Evolutionary conservation across 2,329 filamentous ascomycete species (phyloP).

Genomic region (Ophiostoma perfectum): DNA sequence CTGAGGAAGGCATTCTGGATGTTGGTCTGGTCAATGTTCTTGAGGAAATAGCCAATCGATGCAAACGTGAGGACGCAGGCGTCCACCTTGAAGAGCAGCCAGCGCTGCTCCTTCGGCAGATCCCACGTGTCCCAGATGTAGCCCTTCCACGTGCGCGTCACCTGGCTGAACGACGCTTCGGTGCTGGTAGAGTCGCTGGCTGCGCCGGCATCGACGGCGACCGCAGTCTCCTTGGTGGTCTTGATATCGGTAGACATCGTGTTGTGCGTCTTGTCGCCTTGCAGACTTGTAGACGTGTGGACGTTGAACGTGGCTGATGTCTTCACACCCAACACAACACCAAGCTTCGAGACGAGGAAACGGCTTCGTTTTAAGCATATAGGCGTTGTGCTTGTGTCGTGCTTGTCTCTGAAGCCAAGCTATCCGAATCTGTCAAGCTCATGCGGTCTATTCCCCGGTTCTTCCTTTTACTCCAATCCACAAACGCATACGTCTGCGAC

Average conservation of each 20-base stretch:
- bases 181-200: background rate
- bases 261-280: background rate
- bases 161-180: background rate
- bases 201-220: background rate
- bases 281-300: background rate
- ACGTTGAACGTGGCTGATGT: too few relatives aligned
- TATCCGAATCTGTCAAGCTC: background rate
- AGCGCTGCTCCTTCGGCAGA: slow-evolving; percentile 32
- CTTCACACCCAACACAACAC: background rate
- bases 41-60: slow-evolving; percentile 34
- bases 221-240: background rate
- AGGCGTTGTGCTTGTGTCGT: background rate
- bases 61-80: slow-evolving; percentile 35
- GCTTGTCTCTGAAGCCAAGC: background rate
- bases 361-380: slow-evolving; percentile 3
- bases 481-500: background rate
- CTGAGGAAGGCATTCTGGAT: slow-evolving; percentile 45
- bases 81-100: slow-evolving; percentile 35
- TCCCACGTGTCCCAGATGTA: slow-evolving; percentile 38
- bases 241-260: slow-evolving; percentile 2
- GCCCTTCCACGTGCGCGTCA: slow-evolving; percentile 33
- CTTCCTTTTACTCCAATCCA: background rate
- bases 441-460: background rate
- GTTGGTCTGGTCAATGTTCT: slow-evolving; percentile 38
- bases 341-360: slow-evolving; percentile 6